Percentiles rank a stretch among this genome's conserved stretches.
phyloP scores from a whole-genome alignment of 768 basidiomycete genomes.

The Pulveroboletus sp. region DNA sequence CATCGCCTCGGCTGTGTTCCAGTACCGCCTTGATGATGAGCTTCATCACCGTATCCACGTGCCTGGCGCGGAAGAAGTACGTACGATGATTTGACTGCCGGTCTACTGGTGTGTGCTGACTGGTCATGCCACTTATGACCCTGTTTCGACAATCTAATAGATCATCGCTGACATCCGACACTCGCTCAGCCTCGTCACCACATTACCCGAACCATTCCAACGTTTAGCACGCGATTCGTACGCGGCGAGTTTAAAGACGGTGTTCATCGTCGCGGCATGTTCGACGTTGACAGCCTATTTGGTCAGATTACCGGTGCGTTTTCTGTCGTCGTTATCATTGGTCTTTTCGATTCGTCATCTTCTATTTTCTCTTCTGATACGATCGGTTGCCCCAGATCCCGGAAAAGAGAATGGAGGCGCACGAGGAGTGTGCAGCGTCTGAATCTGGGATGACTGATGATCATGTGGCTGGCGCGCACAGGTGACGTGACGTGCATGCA shows the following conservation, averaged over 20 bases:
- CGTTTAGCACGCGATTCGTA: slow-evolving; percentile 19
- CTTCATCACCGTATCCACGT: slow-evolving; percentile 14
- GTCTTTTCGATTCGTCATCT: neutral
- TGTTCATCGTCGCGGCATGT: slow-evolving; percentile 19
- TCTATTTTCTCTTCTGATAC: neutral
- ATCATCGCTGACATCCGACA: slow-evolving; percentile 18
- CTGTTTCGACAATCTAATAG: neutral
- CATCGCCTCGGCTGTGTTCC: slow-evolving; percentile 22
- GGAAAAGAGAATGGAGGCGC: neutral
- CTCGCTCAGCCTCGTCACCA: slow-evolving; percentile 14
- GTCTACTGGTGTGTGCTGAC: too few relatives aligned
- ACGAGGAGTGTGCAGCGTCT: neutral
- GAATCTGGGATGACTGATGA: neutral
- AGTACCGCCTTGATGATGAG: slow-evolving; percentile 14
- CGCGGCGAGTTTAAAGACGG: slow-evolving; percentile 16
- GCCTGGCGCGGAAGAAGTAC: slow-evolving; percentile 10
- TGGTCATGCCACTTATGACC: neutral
- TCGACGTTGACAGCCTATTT: slow-evolving; percentile 18
- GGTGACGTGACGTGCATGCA: neutral
- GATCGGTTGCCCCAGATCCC: neutral
- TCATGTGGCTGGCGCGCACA: neutral
- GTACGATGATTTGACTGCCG: neutral
- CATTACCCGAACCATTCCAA: slow-evolving; percentile 11
- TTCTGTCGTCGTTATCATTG: neutral
- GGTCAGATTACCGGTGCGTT: slow-evolving; percentile 16